phyloP scores from a whole-genome alignment of 2,329 filamentous ascomycete species.

The Xylariaceae sp. region DNA sequence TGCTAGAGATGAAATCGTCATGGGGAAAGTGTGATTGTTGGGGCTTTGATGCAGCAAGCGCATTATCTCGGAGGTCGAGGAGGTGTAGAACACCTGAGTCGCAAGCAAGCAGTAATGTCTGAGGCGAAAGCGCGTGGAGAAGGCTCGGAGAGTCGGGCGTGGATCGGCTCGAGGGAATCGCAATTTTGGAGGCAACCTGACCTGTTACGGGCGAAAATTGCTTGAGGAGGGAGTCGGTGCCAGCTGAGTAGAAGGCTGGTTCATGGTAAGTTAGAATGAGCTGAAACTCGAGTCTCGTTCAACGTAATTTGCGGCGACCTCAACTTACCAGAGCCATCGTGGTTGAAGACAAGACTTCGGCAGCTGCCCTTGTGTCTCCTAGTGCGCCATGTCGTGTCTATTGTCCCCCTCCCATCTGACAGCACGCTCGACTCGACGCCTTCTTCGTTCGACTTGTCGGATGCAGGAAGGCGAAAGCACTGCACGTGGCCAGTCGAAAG shows the following conservation, averaged over 20 bases:
- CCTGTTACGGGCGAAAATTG: conserved; percentile 56
- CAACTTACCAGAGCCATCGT: conserved; percentile 67
- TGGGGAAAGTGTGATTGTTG: conserved; percentile 82
- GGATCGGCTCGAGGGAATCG: conserved; percentile 56
- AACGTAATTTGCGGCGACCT: neutral
- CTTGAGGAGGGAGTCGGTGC: conserved; percentile 55
- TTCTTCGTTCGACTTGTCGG: conserved; percentile 45
- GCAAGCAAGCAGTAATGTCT: conserved; percentile 82
- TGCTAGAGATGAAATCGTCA: conserved; percentile 85
- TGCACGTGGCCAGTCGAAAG: conserved; percentile 82
- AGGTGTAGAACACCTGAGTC: conserved; percentile 88
- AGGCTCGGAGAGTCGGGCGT: conserved; percentile 71
- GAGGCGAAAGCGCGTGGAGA: conserved; percentile 78
- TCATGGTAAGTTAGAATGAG: neutral
- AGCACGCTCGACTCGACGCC: conserved; percentile 47
- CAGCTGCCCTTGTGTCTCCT: conserved; percentile 92
- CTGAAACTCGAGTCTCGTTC: no score
- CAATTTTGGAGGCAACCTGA: conserved; percentile 75
- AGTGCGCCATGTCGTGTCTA: conserved; percentile 83
- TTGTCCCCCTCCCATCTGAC: conserved; percentile 64
- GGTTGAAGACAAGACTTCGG: conserved; percentile 70
- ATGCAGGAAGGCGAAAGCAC: conserved; percentile 67
- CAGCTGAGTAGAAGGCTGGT: conserved; percentile 58
- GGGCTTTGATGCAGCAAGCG: conserved; percentile 57
- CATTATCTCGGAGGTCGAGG: conserved; percentile 69